A percentile compares a stretch with the other conserved stretches of the same genome.
These are phyloP conservation scores for Neofusicoccum kwambonambiense DNA, from an alignment of 2,329 filamentous ascomycete genomes.

Conservation along the genomic window DNA sequence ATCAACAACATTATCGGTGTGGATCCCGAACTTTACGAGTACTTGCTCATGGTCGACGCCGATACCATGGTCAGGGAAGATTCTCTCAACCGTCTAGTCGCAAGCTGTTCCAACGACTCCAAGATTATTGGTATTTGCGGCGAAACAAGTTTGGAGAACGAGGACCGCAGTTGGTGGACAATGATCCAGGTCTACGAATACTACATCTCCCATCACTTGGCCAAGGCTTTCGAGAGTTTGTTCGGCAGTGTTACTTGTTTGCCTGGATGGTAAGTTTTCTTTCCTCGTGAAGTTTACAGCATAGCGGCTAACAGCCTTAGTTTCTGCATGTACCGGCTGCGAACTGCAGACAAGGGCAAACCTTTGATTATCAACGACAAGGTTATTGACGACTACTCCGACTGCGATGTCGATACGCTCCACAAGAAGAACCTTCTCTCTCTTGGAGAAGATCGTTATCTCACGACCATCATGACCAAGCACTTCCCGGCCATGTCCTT, in stretches of 20 bases:
- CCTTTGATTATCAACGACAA: constrained; percentile 90
- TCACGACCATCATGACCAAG: constrained; percentile 98
- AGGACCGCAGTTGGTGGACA: constrained; percentile 94
- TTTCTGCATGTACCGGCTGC: constrained; percentile 98
- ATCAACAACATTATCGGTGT: constrained; percentile 99
- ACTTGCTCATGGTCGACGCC: constrained; percentile 94
- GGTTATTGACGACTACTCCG: constrained; percentile 83
- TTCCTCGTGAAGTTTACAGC: background rate
- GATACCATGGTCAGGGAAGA: constrained; percentile 94
- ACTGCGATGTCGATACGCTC: constrained; percentile 87
- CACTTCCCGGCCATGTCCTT: constrained; percentile 94
- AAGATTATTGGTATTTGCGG: constrained; percentile 98
- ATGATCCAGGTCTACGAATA: constrained; percentile 99
- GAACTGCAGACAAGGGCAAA: constrained; percentile 90
- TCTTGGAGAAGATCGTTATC: constrained; percentile 92
- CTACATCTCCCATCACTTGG: constrained; percentile 95
- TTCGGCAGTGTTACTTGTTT: constrained; percentile 98
- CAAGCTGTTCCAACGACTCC: constrained; percentile 87
- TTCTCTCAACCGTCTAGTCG: constrained; percentile 86
- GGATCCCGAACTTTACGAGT: constrained; percentile 95
- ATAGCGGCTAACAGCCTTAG: constrained; percentile 48
- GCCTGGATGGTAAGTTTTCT: constrained; percentile 82
- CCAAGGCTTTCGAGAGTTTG: constrained; percentile 96
- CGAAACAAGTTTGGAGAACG: constrained; percentile 93
- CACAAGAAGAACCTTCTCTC: constrained; percentile 93